Conservation (phyloP, 2,329 filamentous ascomycete species). For the Trichoderma lentiforme region DNA sequence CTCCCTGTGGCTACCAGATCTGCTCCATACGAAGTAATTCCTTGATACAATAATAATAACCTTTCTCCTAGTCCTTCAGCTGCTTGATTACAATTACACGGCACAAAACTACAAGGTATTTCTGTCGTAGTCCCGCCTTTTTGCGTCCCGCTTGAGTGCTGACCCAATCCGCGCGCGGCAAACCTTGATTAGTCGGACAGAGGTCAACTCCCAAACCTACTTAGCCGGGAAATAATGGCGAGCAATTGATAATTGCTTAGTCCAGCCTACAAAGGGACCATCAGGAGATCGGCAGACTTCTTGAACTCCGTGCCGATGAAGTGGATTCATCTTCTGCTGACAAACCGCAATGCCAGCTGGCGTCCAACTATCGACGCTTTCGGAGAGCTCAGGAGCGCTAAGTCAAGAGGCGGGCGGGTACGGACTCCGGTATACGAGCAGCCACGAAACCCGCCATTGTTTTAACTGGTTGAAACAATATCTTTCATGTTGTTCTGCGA, state of each 20-base stretch:
- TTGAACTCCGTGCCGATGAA: not conserved
- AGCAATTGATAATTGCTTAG: not conserved
- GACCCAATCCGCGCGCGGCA: conserved; percentile 10
- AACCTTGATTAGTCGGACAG: not conserved
- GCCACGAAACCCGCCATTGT: not conserved
- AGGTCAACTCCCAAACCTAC: not conserved
- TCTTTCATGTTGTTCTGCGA: not conserved
- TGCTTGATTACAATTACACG: not conserved
- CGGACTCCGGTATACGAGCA: not conserved
- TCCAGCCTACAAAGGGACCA: not conserved
- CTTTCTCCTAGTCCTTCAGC: not conserved
- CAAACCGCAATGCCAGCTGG: not conserved
- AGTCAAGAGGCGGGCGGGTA: conserved; percentile 2
- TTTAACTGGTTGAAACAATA: not conserved
- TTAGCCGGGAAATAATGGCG: not conserved
- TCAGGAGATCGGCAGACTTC: not conserved
- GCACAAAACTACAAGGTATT: not conserved
- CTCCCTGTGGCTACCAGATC: not conserved
- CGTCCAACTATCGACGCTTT: not conserved
- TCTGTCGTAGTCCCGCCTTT: not conserved
- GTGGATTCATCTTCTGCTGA: not conserved
- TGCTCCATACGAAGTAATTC: not conserved
- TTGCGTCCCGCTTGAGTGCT: not conserved
- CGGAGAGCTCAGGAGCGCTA: not conserved
- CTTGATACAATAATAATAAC: not conserved